Conservation (phyloP, 306 rosid species). For the Cyamopsis tetragonoloba region DNA sequence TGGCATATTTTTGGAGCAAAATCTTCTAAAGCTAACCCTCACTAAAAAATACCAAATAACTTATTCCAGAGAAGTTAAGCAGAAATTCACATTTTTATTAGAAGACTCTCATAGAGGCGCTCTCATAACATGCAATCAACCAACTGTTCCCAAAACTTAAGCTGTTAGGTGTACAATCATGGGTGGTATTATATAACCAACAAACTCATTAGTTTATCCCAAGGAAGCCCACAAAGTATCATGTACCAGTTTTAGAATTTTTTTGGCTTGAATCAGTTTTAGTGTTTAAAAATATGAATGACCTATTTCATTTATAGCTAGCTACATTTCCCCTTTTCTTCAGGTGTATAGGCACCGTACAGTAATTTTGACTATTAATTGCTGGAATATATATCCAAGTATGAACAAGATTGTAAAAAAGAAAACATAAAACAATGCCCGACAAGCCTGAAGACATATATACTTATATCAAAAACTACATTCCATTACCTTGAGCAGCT, state of each 20-base stretch:
- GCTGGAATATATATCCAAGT: slow-evolving; percentile 20
- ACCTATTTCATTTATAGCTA: slow-evolving; percentile 1
- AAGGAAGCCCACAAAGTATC: background rate
- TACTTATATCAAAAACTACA: slow-evolving; percentile 20
- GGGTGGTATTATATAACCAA: too few relatives aligned
- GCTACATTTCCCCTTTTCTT: background rate
- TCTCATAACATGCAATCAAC: background rate
- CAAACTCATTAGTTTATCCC: too few relatives aligned
- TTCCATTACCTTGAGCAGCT: slow-evolving; percentile 63
- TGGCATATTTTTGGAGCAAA: too few relatives aligned
- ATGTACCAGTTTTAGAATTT: background rate
- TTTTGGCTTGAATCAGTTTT: background rate
- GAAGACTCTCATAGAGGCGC: background rate
- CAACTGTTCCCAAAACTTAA: background rate
- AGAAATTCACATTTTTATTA: background rate
- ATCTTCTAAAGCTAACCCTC: too few relatives aligned
- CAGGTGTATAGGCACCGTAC: background rate
- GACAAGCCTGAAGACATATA: slow-evolving; percentile 1
- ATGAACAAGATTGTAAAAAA: slow-evolving; percentile 19
- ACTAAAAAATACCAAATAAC: too few relatives aligned
- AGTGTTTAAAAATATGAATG: slow-evolving; percentile 2
- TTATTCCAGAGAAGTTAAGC: background rate
- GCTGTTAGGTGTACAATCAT: too few relatives aligned
- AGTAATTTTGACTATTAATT: background rate
- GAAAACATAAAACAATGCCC: slow-evolving; percentile 3